These are phyloP conservation scores for Erodium moschatum DNA, from an alignment of 441 rosid genomes.

Conservation along the genomic window DNA sequence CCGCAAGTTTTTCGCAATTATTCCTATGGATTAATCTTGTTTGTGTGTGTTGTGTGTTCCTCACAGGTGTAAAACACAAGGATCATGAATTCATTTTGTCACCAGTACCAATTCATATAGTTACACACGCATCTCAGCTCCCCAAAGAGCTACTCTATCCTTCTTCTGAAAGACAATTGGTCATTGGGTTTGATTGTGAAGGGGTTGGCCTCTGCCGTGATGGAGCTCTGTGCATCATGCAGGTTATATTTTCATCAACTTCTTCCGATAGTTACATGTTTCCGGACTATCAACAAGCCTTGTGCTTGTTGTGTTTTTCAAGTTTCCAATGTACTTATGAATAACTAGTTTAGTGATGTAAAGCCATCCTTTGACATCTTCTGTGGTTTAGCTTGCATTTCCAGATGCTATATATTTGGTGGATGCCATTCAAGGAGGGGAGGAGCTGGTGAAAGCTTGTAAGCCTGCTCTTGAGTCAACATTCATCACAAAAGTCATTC, in stretches of 20 bases:
- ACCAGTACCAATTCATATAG: constrained; percentile 17
- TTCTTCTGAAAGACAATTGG: constrained; percentile 13
- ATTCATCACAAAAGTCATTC: constrained; percentile 3
- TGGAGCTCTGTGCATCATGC: constrained; percentile 24
- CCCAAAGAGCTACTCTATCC: constrained; percentile 17
- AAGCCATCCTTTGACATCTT: neutral
- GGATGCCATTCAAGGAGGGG: neutral
- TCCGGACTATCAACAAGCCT: neutral
- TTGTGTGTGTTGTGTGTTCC: neutral
- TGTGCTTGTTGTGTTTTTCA: neutral
- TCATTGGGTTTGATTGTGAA: constrained; percentile 21
- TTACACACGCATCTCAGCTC: constrained; percentile 20
- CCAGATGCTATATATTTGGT: constrained; percentile 17
- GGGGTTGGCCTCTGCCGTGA: constrained; percentile 19
- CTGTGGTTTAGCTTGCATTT: constrained; percentile 17
- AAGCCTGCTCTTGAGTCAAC: neutral
- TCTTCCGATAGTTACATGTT: neutral
- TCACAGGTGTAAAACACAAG: neutral
- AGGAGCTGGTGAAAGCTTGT: constrained; percentile 4
- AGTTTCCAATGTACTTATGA: neutral
- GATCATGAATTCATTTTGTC: neutral
- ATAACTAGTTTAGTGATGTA: neutral
- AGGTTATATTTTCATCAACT: constrained; percentile 11
- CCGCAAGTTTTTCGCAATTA: no score
- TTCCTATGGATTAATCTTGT: neutral